A percentile compares a stretch with the other conserved stretches of the same genome.
These are phyloP conservation scores for Didymella pinodella DNA, from an alignment of 2,329 filamentous ascomycete species.

Conservation along the genomic window DNA sequence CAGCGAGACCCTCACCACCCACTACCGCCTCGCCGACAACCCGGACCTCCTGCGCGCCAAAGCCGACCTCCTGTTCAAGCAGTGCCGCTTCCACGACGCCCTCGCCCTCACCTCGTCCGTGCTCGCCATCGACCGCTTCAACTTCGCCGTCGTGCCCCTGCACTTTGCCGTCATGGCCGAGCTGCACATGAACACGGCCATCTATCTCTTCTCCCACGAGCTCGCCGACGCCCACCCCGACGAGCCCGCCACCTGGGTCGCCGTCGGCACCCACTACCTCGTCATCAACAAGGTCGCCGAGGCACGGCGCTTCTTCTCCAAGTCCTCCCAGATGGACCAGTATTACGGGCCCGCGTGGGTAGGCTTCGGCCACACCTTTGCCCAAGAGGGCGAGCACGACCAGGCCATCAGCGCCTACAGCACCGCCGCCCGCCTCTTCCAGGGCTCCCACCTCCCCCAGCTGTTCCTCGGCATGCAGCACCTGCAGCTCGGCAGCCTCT, in stretches of 20 bases:
- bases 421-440: slow-evolving; percentile 91
- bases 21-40: slow-evolving; percentile 87
- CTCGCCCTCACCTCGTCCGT: slow-evolving; percentile 84
- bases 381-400: slow-evolving; percentile 95
- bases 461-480: slow-evolving; percentile 99
- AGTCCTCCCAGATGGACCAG: slow-evolving; percentile 95
- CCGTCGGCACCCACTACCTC: slow-evolving; percentile 95
- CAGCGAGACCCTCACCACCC: slow-evolving; percentile 88
- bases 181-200: slow-evolving; percentile 81
- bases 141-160: slow-evolving; percentile 86
- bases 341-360: slow-evolving; percentile 99
- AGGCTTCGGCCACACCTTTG: slow-evolving; percentile 97
- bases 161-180: slow-evolving; percentile 93
- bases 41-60: slow-evolving; percentile 89
- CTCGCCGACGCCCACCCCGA: slow-evolving; percentile 90
- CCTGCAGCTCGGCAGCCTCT: slow-evolving; percentile 93
- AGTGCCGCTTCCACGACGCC: slow-evolving; percentile 91
- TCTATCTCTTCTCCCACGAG: slow-evolving; percentile 92
- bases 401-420: slow-evolving; percentile 98
- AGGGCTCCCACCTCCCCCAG: slow-evolving; percentile 94
- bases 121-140: slow-evolving; percentile 83
- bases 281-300: slow-evolving; percentile 89
- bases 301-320: slow-evolving; percentile 94
- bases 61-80: slow-evolving; percentile 90
- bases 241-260: slow-evolving; percentile 91